Base-by-base conservation (phyloP, 2,329 filamentous ascomycete genomes). In the Parascedosporium putredinis region DNA sequence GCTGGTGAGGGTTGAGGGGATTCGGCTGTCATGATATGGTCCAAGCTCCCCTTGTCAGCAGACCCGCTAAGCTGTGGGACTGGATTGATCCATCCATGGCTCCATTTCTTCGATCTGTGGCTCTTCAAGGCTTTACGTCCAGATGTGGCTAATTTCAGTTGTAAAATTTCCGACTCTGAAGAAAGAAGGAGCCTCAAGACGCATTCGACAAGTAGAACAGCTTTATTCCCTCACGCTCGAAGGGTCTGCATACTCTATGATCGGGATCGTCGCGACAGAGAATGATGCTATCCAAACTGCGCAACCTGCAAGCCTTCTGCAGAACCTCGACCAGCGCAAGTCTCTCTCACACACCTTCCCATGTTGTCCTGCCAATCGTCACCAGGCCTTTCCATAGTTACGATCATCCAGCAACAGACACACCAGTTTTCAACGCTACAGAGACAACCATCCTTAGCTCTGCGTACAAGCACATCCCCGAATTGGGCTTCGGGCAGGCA, bases 361-460 rank as follows among this genome's bases (percentile, higher is more conserved):
- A 7, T 34, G 10, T 16, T 4, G 10, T 12, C 45, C 14, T n/a
- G n/a, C 46, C 36, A 16, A 12, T 34, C 36, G n/a, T 23, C 47
- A 36, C 47, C 33, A 18, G 29, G 25, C 47, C 47, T 29, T 93
- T 89, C 71, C 86, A 93, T 69, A 90, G 86, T 53, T 74, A 82
- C 66, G 78, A 86, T 60, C 84, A 88, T 61, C 65, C 66, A 22
- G 73, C 79, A 1, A 70, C 79, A 12, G 70, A 78, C n/a, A n/a
- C n/a, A 2, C 67, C 67, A 33, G 74, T 77, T 54, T 94, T 88
- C 73, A 80, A 75, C 60, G 65, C 72, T 54, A 74, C 77, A 63
- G 88, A 96, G 71, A 71, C 75, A 40, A 70, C 78, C 51, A 94
- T 97, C 62, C 85, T 98, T 54, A 75, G 84, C 43, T 81, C 88